A percentile compares a stretch with the other conserved stretches of the same genome.
Evolutionary conservation across 2,329 filamentous ascomycete genomes (phyloP).

Genomic region (Pyrenophora teres): DNA sequence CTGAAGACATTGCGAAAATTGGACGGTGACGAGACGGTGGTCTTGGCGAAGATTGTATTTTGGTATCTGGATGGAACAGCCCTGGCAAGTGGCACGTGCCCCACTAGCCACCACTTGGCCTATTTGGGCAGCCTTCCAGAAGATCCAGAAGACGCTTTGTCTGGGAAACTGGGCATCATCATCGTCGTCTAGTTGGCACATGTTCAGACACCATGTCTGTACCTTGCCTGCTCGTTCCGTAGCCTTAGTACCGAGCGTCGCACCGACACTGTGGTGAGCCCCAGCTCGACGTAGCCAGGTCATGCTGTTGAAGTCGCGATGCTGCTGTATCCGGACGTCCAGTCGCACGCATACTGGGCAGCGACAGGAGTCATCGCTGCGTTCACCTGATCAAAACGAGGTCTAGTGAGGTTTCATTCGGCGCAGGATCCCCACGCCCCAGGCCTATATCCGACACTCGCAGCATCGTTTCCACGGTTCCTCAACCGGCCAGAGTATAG

Average conservation of each 20-base stretch:
- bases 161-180: constrained; percentile 6
- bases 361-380: constrained; percentile 4
- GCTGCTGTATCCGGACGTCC: background rate
- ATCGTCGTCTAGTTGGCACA: constrained; percentile 10
- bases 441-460: constrained; percentile 10
- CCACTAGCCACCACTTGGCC: constrained; percentile 17
- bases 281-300: background rate
- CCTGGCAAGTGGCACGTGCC: constrained; percentile 13
- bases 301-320: background rate
- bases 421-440: constrained; percentile 16
- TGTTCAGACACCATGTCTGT: background rate
- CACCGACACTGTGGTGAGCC: background rate
- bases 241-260: constrained; percentile 10
- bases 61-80: constrained; percentile 17
- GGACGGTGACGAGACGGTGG: constrained; percentile 16
- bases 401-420: constrained; percentile 6
- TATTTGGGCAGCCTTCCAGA: constrained; percentile 17
- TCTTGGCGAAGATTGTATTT: constrained; percentile 27
- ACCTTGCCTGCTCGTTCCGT: background rate
- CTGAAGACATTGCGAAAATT: constrained; percentile 32
- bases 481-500: constrained; percentile 5
- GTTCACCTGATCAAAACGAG: constrained; percentile 16
- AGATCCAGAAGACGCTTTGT: constrained; percentile 12
- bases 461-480: constrained; percentile 19
- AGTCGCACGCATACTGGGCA: background rate